Conservation (phyloP, 345 rosid species). For the Mercurialis annua region DNA sequence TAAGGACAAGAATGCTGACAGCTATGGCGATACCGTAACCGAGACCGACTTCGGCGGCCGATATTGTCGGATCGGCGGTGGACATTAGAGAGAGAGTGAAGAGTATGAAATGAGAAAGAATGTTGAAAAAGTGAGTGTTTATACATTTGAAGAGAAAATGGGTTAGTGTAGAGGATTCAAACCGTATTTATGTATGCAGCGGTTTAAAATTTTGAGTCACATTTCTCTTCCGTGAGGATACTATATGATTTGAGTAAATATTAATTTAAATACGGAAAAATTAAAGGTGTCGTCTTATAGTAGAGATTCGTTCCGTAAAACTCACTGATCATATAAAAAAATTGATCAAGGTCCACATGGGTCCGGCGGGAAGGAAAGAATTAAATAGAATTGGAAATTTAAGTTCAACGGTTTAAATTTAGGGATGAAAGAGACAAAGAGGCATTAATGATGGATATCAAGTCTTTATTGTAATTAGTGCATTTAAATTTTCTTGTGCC, state of each 20-base stretch:
- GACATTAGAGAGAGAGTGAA: constrained; percentile 30
- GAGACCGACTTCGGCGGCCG: constrained; percentile 55
- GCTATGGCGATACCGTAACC: constrained; percentile 85
- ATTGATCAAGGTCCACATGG: constrained; percentile 3
- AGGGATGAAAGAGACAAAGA: not conserved
- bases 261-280: no score
- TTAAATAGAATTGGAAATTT: not conserved
- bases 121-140: no score
- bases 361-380: not conserved
- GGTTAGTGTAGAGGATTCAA: not conserved
- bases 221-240: no score
- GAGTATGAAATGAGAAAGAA: no score
- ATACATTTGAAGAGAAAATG: not conserved
- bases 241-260: no score
- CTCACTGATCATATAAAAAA: no score
- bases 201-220: no score
- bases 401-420: constrained; percentile 10
- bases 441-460: constrained; percentile 12
- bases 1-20: constrained; percentile 69
- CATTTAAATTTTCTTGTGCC: not conserved
- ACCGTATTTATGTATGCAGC: no score
- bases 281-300: no score
- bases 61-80: constrained; percentile 39
- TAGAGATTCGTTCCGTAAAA: no score
- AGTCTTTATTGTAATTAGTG: constrained; percentile 7